These are phyloP conservation scores for Syzygium aqueum DNA, from an alignment of 345 rosid genomes.

Conservation along the genomic window DNA sequence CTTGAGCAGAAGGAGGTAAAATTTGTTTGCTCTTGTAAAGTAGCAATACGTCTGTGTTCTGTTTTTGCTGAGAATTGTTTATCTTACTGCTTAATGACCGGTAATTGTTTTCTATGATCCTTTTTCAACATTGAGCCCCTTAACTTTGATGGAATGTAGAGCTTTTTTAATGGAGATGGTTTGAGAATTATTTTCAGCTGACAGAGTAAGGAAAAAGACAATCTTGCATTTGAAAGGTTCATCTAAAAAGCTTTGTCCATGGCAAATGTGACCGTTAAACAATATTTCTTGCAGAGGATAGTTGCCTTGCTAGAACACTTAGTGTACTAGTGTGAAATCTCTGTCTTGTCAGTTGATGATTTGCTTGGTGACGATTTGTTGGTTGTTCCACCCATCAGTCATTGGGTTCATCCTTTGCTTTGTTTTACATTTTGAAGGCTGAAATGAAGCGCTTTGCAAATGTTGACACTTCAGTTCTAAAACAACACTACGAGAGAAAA, in stretches of 20 bases:
- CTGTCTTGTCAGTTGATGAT: background rate
- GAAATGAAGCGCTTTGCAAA: constrained; percentile 76
- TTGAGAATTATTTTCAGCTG: background rate
- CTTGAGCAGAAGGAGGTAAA: constrained; percentile 94
- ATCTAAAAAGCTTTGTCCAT: background rate
- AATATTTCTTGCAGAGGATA: background rate
- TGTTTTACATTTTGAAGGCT: constrained; percentile 46
- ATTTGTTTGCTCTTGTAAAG: background rate
- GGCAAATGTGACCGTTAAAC: background rate
- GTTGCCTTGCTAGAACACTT: background rate
- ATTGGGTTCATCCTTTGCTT: background rate
- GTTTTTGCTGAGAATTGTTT: background rate
- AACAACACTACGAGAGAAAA: constrained; percentile 92
- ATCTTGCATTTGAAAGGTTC: background rate
- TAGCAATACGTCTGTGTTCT: background rate
- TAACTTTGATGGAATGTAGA: background rate
- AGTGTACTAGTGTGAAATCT: background rate
- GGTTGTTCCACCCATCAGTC: background rate
- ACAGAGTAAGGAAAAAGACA: background rate
- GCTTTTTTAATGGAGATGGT: background rate
- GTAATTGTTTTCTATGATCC: background rate
- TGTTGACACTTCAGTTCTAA: constrained; percentile 76
- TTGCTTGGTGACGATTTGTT: background rate
- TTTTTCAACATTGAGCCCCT: background rate
- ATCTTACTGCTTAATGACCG: background rate